Base-by-base conservation (phyloP, 148 eudicot genomes). In the Simmondsia chinensis region DNA sequence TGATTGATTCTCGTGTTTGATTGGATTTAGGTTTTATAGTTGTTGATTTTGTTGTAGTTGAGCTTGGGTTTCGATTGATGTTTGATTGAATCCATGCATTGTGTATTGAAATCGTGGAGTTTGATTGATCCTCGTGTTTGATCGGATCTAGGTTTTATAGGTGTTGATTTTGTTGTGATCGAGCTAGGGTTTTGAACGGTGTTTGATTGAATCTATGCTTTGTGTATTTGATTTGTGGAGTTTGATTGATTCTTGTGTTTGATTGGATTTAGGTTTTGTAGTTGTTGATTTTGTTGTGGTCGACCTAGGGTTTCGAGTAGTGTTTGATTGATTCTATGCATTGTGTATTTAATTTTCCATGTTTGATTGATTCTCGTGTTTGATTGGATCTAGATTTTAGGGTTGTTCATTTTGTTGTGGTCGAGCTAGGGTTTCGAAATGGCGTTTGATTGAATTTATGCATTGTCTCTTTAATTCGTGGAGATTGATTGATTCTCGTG, bases 101-200 rank as follows among this genome's bases (percentile, higher is more conserved):
- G 0, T 32, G 5, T 3, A n/a, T 30, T 24, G 6, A 25, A 14
- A 24, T 35, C 7, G n/a, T 23, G 24, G 17, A 19, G 34, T 14
- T 23, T 20, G 46, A 4, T 10, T 17, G 43, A 0, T 53, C 24
- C 8, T 13, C 39, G 7, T 33, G 20, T 29, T 6, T 21, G 20
- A 27, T 66, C 35, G 4, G 18, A 39, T 48, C 14, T 60, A 19
- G 24, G 4, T 19, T 38, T 30, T 16, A 37, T 39, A 18, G 13
- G 43, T 35, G 20, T 1, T 4, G 18, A 12, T 42, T 1, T 42
- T n/a, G n/a, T n/a, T n/a, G 30, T 14, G 11, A 21, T 31, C 12
- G 64, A 42, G 40, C 49, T 19, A 21, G 52, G 36, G 27, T 29
- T 33, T 12, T 19, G 48, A 26, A 8, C 9, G 8, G n/a, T 20